phyloP scores from a whole-genome alignment of 116 monocot genomes.

The Iris pallida region DNA sequence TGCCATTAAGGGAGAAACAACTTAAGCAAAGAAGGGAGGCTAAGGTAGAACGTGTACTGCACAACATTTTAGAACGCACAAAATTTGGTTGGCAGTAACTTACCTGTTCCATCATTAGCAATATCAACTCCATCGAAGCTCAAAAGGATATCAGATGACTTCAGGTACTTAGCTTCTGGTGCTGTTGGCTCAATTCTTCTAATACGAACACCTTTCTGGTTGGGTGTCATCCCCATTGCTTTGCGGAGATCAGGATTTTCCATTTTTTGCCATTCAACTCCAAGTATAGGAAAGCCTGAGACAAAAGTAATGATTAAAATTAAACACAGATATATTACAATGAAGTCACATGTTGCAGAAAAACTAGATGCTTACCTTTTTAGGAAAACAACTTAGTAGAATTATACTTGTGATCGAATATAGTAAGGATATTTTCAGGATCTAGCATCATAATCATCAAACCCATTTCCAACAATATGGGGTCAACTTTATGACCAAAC shows the following conservation, averaged over 20 bases:
- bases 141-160: constrained; percentile 77
- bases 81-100: background rate
- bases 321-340: background rate
- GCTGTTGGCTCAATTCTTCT: constrained; percentile 81
- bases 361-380: background rate
- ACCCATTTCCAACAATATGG: no score
- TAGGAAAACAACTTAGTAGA: no score
- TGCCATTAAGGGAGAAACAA: no score
- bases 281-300: constrained; percentile 85
- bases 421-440: no score
- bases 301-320: background rate
- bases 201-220: constrained; percentile 82
- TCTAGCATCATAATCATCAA: no score
- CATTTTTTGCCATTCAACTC: constrained; percentile 94
- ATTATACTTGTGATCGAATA: no score
- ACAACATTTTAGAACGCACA: no score
- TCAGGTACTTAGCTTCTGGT: constrained; percentile 58
- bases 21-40: no score
- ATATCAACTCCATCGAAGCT: constrained; percentile 95
- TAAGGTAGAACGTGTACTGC: no score
- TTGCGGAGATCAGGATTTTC: constrained; percentile 90
- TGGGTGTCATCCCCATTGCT: constrained; percentile 72
- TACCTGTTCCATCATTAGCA: constrained; percentile 93
- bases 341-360: background rate
- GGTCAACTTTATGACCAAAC: no score